Conservation (phyloP, 768 basidiomycete genomes). For the Pleurotus citrinopileatus region DNA sequence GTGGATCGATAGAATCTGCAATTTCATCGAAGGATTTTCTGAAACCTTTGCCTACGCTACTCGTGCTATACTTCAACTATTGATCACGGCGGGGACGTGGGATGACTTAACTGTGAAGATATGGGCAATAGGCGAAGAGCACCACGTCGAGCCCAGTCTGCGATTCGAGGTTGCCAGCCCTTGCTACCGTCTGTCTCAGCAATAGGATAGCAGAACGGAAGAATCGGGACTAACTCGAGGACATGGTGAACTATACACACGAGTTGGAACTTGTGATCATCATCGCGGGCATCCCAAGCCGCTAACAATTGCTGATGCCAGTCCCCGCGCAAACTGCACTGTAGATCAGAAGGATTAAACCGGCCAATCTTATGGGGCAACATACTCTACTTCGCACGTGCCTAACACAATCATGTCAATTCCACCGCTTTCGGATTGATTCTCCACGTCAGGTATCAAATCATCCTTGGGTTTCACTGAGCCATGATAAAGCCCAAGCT, state of each 20-base stretch:
- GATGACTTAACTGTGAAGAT: slow-evolving; percentile 33
- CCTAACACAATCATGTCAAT: slow-evolving; percentile 38
- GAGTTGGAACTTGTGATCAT: slow-evolving; percentile 34
- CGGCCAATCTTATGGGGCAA: background rate
- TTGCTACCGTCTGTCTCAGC: slow-evolving; percentile 17
- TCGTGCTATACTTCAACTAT: background rate
- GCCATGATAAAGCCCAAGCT: slow-evolving; percentile 28
- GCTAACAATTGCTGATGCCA: slow-evolving; percentile 25
- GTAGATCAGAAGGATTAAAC: background rate
- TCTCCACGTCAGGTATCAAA: slow-evolving; percentile 24
- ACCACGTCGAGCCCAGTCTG: slow-evolving; percentile 33
- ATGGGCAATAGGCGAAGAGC: slow-evolving; percentile 37
- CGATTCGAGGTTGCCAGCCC: slow-evolving; percentile 28
- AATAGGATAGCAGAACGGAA: background rate
- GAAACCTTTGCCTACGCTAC: slow-evolving; percentile 30
- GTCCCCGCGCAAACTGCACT: slow-evolving; percentile 20
- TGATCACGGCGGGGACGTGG: background rate
- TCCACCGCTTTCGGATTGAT: slow-evolving; percentile 17
- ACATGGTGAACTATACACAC: slow-evolving; percentile 41
- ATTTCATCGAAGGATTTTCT: slow-evolving; percentile 23
- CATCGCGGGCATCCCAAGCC: slow-evolving; percentile 33
- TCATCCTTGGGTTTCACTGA: slow-evolving; percentile 20
- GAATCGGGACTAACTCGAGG: slow-evolving; percentile 13
- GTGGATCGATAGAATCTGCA: slow-evolving; percentile 28
- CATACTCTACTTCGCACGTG: slow-evolving; percentile 46